These are phyloP conservation scores for Daldinia decipiens DNA, from an alignment of 495 filamentous ascomycete species.

Conservation along the genomic window DNA sequence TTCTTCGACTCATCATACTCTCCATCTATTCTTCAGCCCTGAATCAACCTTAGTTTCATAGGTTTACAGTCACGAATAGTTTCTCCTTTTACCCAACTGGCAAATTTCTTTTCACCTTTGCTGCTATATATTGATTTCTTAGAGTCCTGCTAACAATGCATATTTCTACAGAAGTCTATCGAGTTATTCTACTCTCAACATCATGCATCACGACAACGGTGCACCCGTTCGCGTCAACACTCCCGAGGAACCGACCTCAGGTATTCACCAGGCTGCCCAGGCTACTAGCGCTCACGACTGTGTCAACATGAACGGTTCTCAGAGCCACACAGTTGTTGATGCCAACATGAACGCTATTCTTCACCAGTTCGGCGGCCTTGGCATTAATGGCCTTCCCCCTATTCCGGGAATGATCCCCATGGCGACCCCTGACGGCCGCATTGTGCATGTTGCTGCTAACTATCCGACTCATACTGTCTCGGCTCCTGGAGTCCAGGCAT, in stretches of 20 bases:
- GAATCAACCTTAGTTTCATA: neutral
- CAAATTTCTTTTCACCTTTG: neutral
- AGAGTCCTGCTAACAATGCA: constrained; percentile 1
- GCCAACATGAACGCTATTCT: constrained; percentile 47
- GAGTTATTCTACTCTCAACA: constrained; percentile 13
- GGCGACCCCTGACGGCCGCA: constrained; percentile 51
- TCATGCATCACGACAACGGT: constrained; percentile 23
- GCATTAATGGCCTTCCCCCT: constrained; percentile 38
- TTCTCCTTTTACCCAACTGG: neutral
- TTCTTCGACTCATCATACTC: neutral
- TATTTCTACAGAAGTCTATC: constrained; percentile 20
- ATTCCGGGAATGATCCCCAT: constrained; percentile 44
- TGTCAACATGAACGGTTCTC: constrained; percentile 25
- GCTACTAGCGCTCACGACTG: constrained; percentile 23
- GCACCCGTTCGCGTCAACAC: constrained; percentile 8
- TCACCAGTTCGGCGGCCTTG: constrained; percentile 44
- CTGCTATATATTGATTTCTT: neutral
- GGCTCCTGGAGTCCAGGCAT: constrained; percentile 33
- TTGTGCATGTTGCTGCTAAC: constrained; percentile 47
- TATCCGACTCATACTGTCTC: constrained; percentile 31
- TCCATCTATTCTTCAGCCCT: neutral
- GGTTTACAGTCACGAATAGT: neutral
- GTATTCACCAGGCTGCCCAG: constrained; percentile 25
- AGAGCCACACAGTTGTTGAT: constrained; percentile 34
- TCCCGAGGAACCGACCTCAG: neutral